These are phyloP conservation scores for Euryodendron excelsum DNA, from an alignment of 148 eudicot genomes.

Conservation along the genomic window DNA sequence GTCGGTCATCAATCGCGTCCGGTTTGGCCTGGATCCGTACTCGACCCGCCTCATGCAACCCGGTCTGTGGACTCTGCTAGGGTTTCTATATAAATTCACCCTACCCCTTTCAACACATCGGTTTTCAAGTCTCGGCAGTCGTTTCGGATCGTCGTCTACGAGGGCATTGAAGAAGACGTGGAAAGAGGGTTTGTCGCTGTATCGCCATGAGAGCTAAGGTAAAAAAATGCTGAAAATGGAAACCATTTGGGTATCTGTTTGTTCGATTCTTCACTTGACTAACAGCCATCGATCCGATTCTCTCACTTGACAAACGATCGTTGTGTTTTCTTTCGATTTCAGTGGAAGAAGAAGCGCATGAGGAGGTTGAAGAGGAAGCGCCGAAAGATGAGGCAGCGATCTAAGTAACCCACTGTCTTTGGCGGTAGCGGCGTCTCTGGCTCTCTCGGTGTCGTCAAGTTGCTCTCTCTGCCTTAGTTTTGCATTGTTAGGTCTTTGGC, in stretches of 20 bases:
- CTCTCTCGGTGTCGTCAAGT: not conserved
- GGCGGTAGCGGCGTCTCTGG: not conserved
- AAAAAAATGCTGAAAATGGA: not conserved
- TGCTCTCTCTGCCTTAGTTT: not conserved
- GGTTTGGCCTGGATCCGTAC: not conserved
- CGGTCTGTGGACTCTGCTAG: not conserved
- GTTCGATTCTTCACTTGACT: not conserved
- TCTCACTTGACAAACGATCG: not conserved
- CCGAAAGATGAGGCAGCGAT: conserved; percentile 30
- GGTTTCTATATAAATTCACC: not conserved
- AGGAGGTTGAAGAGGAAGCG: conserved; percentile 16
- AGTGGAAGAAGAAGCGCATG: conserved; percentile 24
- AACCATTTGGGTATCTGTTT: not conserved
- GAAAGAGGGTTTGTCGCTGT: not conserved
- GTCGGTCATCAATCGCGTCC: not conserved
- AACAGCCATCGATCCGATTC: not conserved
- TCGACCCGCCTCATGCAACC: not conserved
- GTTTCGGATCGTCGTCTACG: not conserved
- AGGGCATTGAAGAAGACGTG: not conserved
- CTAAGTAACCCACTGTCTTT: not conserved
- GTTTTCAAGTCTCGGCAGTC: not conserved
- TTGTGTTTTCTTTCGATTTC: not conserved
- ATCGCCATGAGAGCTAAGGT: conserved; percentile 14
- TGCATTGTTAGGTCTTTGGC: not conserved
- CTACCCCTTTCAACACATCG: not conserved